Conservation (phyloP, 805 yeast genomes). For the Candida multigemmis region DNA sequence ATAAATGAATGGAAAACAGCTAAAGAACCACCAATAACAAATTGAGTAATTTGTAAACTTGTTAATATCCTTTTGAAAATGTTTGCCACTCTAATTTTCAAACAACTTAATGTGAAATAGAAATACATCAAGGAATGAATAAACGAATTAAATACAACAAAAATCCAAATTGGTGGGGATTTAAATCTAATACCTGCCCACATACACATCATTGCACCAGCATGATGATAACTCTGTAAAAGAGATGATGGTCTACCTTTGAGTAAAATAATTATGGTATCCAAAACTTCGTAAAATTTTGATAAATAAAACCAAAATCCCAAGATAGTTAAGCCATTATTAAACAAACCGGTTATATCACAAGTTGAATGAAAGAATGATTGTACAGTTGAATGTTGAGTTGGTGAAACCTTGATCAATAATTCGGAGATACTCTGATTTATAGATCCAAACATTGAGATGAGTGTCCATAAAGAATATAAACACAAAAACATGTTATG, state of each 20-base stretch:
- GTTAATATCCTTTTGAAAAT: slow-evolving; percentile 52
- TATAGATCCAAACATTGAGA: slow-evolving; percentile 54
- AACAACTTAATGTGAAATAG: slow-evolving; percentile 53
- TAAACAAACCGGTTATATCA: slow-evolving; percentile 53
- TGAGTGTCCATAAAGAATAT: slow-evolving; percentile 64
- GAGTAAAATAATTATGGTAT: slow-evolving; percentile 55
- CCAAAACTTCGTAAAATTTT: slow-evolving; percentile 64
- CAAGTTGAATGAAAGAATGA: slow-evolving; percentile 56
- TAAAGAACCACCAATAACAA: slow-evolving; percentile 57
- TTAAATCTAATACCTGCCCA: slow-evolving; percentile 68
- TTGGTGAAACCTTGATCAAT: slow-evolving; percentile 10
- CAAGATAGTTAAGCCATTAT: slow-evolving; percentile 39
- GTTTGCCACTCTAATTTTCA: slow-evolving; percentile 49
- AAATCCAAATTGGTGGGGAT: slow-evolving; percentile 74
- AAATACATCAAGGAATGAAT: slow-evolving; percentile 70
- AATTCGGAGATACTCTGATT: slow-evolving; percentile 20
- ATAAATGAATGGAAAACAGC: slow-evolving; percentile 60
- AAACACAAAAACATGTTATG: slow-evolving; percentile 55
- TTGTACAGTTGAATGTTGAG: slow-evolving; percentile 17
- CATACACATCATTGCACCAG: slow-evolving; percentile 77
- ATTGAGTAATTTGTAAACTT: slow-evolving; percentile 60
- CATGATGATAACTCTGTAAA: slow-evolving; percentile 67
- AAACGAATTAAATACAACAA: slow-evolving; percentile 72
- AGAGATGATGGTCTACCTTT: slow-evolving; percentile 62
- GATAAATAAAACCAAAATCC: slow-evolving; percentile 64